Evolutionary conservation across 768 basidiomycete genomes (phyloP).

Genomic region (Amanita thiersii): DNA sequence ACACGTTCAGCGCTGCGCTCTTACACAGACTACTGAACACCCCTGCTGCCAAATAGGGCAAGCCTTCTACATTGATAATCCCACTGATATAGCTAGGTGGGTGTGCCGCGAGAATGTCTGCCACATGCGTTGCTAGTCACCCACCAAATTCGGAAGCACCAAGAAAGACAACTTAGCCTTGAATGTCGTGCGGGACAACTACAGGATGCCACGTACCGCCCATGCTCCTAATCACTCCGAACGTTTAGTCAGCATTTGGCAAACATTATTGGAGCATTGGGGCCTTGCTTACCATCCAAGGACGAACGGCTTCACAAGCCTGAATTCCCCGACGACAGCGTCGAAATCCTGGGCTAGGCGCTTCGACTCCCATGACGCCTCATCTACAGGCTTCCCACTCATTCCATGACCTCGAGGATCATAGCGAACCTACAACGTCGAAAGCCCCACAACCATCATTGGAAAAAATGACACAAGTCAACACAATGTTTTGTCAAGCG

Average conservation of each 20-base stretch:
- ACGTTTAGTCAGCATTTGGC: constrained; percentile 12
- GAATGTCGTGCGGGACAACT: too few relatives aligned
- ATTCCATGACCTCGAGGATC: constrained; percentile 25
- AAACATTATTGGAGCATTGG: neutral
- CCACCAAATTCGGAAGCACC: too few relatives aligned
- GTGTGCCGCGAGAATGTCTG: neutral
- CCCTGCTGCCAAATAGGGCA: neutral
- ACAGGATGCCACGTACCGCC: too few relatives aligned
- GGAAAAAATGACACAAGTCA: constrained; percentile 13
- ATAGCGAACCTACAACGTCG: constrained; percentile 22
- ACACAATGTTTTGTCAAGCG: too few relatives aligned
- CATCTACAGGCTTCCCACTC: constrained; percentile 19
- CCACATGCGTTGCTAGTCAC: neutral
- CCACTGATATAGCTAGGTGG: neutral
- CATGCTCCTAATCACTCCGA: constrained; percentile 16
- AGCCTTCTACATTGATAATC: neutral
- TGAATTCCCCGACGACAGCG: constrained; percentile 21
- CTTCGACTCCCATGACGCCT: constrained; percentile 19
- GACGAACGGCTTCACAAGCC: constrained; percentile 19
- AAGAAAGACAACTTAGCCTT: too few relatives aligned
- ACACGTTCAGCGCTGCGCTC: too few relatives aligned
- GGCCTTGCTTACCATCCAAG: constrained; percentile 22
- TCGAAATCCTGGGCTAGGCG: constrained; percentile 23
- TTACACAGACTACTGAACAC: too few relatives aligned
- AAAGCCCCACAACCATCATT: constrained; percentile 8